Percentiles rank a stretch among this genome's conserved stretches.
Conservation (phyloP, 371 early-diverging fungal genomes). For the Smittium mucronatum region DNA sequence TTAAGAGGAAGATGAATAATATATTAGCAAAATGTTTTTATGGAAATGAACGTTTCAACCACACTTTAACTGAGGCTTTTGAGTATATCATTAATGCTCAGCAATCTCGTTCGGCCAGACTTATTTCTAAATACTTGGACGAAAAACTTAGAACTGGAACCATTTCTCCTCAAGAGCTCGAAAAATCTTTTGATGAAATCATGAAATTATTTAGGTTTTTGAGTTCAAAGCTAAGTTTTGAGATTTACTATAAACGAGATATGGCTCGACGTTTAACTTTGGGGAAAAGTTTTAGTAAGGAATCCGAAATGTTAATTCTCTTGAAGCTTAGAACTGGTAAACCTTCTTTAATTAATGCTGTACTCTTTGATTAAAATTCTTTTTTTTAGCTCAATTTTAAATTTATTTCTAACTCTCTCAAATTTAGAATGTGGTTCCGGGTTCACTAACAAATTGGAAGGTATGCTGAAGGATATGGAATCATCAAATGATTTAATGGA, state of each 20-base stretch:
- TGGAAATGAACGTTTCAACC: slow-evolving; percentile 40
- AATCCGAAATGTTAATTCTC: slow-evolving; percentile 72
- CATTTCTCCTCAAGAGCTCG: slow-evolving; percentile 27
- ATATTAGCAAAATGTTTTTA: slow-evolving; percentile 49
- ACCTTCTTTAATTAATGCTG: not conserved
- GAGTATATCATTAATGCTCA: slow-evolving; percentile 73
- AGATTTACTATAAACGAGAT: slow-evolving; percentile 84
- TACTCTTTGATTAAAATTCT: too few species aligned
- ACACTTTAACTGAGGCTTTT: slow-evolving; percentile 70
- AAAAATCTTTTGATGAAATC: slow-evolving; percentile 47
- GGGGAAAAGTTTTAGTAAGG: slow-evolving; percentile 57
- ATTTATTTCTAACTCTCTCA: too few species aligned
- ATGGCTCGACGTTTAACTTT: slow-evolving; percentile 77
- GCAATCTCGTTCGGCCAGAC: slow-evolving; percentile 75
- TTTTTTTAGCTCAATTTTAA: too few species aligned
- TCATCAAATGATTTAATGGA: slow-evolving; percentile 15
- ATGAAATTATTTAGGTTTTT: slow-evolving; percentile 77
- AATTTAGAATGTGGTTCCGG: slow-evolving; percentile 72
- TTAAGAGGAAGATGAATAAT: slow-evolving; percentile 52
- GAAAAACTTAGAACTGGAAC: slow-evolving; percentile 27
- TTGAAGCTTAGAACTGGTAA: slow-evolving; percentile 50
- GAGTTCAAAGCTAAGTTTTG: slow-evolving; percentile 88
- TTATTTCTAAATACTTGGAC: slow-evolving; percentile 74
- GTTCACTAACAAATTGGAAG: slow-evolving; percentile 80
- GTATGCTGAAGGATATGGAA: slow-evolving; percentile 41